Evolutionary conservation across 495 filamentous ascomycete species (phyloP).

Genomic region (Annulohypoxylon bovei): DNA sequence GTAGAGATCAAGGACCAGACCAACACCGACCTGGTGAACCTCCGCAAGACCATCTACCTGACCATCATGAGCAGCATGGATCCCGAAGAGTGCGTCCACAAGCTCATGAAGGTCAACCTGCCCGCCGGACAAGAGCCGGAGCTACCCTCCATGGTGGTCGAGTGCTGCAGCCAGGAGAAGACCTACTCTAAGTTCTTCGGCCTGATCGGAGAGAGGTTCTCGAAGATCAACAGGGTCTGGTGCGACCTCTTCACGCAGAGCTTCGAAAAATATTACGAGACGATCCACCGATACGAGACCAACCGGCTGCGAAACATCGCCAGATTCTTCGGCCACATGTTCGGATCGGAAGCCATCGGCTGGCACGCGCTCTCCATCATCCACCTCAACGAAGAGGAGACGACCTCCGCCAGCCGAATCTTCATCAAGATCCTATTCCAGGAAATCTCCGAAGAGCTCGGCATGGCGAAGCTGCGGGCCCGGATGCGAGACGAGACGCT

Average conservation of each 20-base stretch:
- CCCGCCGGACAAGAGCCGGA: conserved; percentile 90
- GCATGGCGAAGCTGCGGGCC: conserved; percentile 78
- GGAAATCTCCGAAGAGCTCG: conserved; percentile 86
- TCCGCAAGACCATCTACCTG: conserved; percentile 93
- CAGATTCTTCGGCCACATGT: conserved; percentile 90
- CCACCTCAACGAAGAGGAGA: conserved; percentile 95
- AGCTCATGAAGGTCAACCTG: conserved; percentile 89
- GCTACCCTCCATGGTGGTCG: conserved; percentile 94
- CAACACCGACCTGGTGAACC: conserved; percentile 92
- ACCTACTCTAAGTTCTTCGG: conserved; percentile 98
- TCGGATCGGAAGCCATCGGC: conserved; percentile 85
- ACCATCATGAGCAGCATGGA: conserved; percentile 96
- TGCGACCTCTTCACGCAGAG: conserved; percentile 86
- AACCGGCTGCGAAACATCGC: conserved; percentile 94
- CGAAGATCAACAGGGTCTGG: conserved; percentile 95
- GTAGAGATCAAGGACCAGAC: conserved; percentile 98
- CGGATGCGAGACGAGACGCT: conserved; percentile 80
- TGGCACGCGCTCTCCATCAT: conserved; percentile 90
- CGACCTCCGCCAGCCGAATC: conserved; percentile 92
- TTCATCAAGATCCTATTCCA: conserved; percentile 99
- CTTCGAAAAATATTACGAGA: conserved; percentile 95
- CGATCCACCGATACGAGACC: conserved; percentile 95
- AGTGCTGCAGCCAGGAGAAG: conserved; percentile 93
- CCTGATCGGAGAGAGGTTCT: conserved; percentile 91
- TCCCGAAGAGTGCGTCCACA: conserved; percentile 95